Evolutionary conservation across 495 filamentous ascomycete species (phyloP), one percentile per base, ranked within the genome.

Genomic region (Trichoderma erinaceum): DNA sequence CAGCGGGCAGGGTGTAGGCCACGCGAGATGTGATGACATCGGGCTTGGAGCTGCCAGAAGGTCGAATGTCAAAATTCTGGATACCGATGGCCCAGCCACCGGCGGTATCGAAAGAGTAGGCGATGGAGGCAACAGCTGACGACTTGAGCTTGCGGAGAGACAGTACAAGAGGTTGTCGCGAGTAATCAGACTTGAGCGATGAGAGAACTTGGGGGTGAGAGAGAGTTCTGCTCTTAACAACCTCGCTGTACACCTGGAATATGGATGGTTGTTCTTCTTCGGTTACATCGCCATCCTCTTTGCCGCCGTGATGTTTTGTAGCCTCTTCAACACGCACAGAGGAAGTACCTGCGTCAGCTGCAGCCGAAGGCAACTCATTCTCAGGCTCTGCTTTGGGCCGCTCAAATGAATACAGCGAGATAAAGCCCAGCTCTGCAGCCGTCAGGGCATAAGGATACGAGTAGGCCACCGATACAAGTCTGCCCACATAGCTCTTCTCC

Each of bases 81-180:
- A 97, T 86, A 0, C 92, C 93, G 12, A 97, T 82, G 11, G 91
- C 91, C 92, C 93, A 99, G 21, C 92, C 92, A 64, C 82, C 81
- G 13, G 83, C 76, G 50, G 86, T 90, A 3, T 85, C 85, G 70
- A 90, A 81, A 0, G 89, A 88, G 76, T 97, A 98, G 6, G 94
- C 94, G 65, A 98, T 90, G 13, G 91, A 92, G 2, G 91, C 89
- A 11, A 90, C 83, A 6, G 93, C 86, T 16, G 84, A 82, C 6
- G 80, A 76, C 0, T 83, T 71, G 25, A 85, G 86, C 50, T 82
- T 78, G 16, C 92, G 85, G 50, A 99, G 82, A 6, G 91, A 92
- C 25, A 97, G 79, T 16, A 92, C 89, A 67, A 94, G 78, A 0
- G 94, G 93, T 4, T 90, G 85, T 71, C 91, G 86, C 1, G 89